Conservation (phyloP, 176 grass and related monocot genomes). For the Chloris gayana region DNA sequence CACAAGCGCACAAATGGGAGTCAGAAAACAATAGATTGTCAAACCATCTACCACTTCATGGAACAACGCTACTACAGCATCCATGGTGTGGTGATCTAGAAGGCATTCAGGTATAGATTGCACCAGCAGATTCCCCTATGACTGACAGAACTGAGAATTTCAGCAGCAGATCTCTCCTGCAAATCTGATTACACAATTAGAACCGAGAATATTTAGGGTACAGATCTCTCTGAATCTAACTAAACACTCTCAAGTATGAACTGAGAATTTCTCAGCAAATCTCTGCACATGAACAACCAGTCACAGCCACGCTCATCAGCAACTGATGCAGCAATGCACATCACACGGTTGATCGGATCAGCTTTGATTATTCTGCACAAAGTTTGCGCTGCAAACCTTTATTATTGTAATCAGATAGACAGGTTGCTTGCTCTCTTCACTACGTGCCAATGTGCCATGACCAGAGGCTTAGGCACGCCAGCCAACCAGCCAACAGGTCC, state of each 20-base stretch:
- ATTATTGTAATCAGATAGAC: slow-evolving; percentile 44
- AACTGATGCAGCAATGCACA: background rate
- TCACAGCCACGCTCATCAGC: background rate
- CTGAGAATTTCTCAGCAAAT: background rate
- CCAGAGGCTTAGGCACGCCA: slow-evolving; percentile 9
- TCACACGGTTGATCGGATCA: background rate
- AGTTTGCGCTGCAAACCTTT: slow-evolving; percentile 17
- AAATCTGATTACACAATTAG: background rate
- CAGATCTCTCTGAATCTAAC: background rate
- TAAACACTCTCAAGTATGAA: background rate
- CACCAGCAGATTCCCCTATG: background rate
- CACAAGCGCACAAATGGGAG: background rate
- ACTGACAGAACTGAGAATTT: background rate
- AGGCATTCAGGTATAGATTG: background rate
- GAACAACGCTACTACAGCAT: background rate
- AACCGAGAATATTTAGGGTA: background rate
- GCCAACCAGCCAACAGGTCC: slow-evolving; percentile 35
- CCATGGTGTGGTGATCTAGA: background rate
- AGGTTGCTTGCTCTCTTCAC: slow-evolving; percentile 47
- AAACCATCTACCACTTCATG: background rate
- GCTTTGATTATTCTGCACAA: slow-evolving; percentile 25
- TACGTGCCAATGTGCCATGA: slow-evolving; percentile 20
- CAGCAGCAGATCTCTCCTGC: background rate
- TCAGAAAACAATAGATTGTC: slow-evolving; percentile 15
- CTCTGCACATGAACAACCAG: slow-evolving; percentile 12